A percentile compares a stretch with the other conserved stretches of the same genome.
phyloP scores from a whole-genome alignment of 768 basidiomycete genomes.

The Tulasnella sp. region DNA sequence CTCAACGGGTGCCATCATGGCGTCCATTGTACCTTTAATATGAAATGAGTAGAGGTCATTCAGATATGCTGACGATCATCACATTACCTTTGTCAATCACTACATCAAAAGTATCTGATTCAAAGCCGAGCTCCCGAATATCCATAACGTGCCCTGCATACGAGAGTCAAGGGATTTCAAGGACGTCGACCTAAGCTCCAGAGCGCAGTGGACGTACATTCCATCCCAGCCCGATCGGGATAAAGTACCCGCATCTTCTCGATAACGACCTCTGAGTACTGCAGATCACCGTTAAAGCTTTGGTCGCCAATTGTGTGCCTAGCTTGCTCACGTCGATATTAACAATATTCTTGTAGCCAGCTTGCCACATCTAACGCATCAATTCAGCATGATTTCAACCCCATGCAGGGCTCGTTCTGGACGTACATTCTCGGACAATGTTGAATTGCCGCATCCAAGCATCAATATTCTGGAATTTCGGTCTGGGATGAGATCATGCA shows the following conservation, averaged over 20 bases:
- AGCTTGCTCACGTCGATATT: constrained; percentile 68
- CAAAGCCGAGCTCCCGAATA: constrained; percentile 54
- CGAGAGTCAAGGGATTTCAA: neutral
- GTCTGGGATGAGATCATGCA: constrained; percentile 52
- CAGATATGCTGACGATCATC: neutral
- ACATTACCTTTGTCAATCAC: constrained; percentile 70
- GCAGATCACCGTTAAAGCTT: no score
- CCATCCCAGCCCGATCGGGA: constrained; percentile 50
- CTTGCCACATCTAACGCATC: constrained; percentile 63
- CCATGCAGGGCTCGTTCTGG: neutral
- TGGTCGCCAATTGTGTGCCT: no score
- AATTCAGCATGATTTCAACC: neutral
- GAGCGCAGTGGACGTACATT: constrained; percentile 27
- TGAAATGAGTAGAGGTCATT: neutral
- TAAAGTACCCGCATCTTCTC: constrained; percentile 59
- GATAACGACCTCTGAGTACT: constrained; percentile 71
- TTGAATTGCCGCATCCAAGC: constrained; percentile 72
- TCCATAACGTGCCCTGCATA: constrained; percentile 74
- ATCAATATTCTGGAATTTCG: constrained; percentile 55
- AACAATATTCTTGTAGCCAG: constrained; percentile 68
- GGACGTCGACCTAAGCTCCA: neutral
- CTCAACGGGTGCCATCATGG: constrained; percentile 74
- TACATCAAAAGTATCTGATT: constrained; percentile 54
- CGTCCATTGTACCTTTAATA: constrained; percentile 64
- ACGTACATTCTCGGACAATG: constrained; percentile 58